Percentiles rank a stretch among this genome's conserved stretches.
Conservation (phyloP, 371 early-diverging fungal species). For the Blakeslea trispora region DNA sequence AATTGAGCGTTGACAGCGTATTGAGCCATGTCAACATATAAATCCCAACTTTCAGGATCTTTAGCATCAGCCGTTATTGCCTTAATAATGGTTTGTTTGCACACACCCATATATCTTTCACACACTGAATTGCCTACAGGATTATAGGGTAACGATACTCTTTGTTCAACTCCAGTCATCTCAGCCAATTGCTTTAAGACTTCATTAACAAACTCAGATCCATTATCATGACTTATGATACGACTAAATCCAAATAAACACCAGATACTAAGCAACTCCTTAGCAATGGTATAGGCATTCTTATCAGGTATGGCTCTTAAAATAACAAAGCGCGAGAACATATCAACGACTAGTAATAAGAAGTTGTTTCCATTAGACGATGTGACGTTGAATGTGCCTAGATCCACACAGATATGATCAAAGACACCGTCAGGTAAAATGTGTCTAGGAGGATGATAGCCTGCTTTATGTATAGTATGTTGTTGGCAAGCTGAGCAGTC, state of each 20-base stretch:
- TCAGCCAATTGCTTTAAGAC: background rate
- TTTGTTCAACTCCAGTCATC: background rate
- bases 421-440: background rate
- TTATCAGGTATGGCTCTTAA: conserved; percentile 11
- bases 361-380: conserved; percentile 2
- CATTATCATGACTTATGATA: conserved; percentile 2
- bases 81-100: conserved; percentile 1
- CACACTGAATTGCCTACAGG: conserved; percentile 1
- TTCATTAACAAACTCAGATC: conserved; percentile 3
- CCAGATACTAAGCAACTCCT: background rate
- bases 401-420: conserved; percentile 2
- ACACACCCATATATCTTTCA: background rate
- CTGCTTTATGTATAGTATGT: background rate
- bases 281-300: background rate
- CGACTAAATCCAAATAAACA: background rate
- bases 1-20: background rate
- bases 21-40: background rate
- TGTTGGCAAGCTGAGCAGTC: background rate
- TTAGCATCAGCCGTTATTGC: background rate
- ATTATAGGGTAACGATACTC: conserved; percentile 3
- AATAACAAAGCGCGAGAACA: background rate
- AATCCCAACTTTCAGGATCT: conserved; percentile 2
- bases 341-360: background rate
- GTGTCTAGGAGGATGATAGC: background rate
- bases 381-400: no score